Evolutionary conservation across 495 filamentous ascomycete genomes (phyloP).

Genomic region (Entonaema liquescens): DNA sequence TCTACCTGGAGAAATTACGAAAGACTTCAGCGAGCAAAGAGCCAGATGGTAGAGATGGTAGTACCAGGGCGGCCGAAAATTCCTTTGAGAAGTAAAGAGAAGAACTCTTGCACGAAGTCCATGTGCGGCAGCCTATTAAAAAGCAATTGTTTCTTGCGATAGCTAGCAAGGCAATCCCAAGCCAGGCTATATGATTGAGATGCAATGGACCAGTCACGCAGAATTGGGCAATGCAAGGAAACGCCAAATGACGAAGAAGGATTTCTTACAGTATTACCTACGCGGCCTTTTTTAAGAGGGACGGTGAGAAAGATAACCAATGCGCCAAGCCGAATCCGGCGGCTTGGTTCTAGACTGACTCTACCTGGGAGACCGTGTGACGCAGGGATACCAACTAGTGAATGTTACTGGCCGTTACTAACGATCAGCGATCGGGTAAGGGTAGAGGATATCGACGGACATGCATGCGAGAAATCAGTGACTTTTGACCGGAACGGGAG

Average conservation of each 20-base stretch:
- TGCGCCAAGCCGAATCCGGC: slow-evolving; percentile 30
- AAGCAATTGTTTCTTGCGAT: neutral
- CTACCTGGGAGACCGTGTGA: slow-evolving; percentile 7
- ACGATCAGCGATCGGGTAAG: slow-evolving; percentile 26
- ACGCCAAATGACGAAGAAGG: slow-evolving; percentile 22
- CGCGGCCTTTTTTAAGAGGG: slow-evolving; percentile 25
- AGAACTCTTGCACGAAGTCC: slow-evolving; percentile 54
- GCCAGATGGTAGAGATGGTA: slow-evolving; percentile 1
- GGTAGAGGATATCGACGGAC: slow-evolving; percentile 8
- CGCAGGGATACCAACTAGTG: neutral
- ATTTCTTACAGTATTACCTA: slow-evolving; percentile 1
- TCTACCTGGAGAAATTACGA: neutral
- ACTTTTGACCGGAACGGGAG: neutral
- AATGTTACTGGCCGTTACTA: slow-evolving; percentile 18
- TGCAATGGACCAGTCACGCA: slow-evolving; percentile 17
- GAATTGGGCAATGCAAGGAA: slow-evolving; percentile 1
- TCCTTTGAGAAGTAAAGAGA: slow-evolving; percentile 54
- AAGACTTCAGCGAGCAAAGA: slow-evolving; percentile 17
- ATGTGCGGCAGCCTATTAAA: slow-evolving; percentile 35
- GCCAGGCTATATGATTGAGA: slow-evolving; percentile 4
- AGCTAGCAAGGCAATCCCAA: slow-evolving; percentile 7
- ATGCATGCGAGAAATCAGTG: slow-evolving; percentile 23
- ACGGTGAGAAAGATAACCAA: slow-evolving; percentile 28
- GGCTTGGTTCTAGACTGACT: slow-evolving; percentile 32
- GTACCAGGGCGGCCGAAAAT: slow-evolving; percentile 16